These are phyloP conservation scores for Zizania latifolia DNA, from an alignment of 176 grass and related monocot species.

Conservation along the genomic window DNA sequence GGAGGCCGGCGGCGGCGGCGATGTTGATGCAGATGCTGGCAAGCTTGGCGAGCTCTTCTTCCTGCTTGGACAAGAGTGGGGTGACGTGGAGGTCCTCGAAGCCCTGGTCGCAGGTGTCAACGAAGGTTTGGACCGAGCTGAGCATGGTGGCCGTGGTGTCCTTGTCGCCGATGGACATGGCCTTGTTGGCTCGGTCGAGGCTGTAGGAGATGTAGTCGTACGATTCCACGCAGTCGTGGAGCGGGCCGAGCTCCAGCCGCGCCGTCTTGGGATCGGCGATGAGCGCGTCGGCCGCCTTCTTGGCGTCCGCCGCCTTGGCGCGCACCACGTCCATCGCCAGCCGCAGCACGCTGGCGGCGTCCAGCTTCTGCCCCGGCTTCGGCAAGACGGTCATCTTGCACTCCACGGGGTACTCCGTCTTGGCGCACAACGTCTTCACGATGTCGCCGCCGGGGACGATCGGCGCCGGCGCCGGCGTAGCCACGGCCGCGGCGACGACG, in stretches of 20 bases:
- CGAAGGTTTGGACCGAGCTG: constrained; percentile 32
- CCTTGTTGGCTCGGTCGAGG: constrained; percentile 34
- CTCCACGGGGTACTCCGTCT: too few species aligned
- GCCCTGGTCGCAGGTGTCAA: constrained; percentile 60
- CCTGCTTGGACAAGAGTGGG: constrained; percentile 26
- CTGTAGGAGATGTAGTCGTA: constrained; percentile 50
- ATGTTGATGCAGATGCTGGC: constrained; percentile 62
- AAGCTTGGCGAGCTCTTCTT: constrained; percentile 48
- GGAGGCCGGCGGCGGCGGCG: constrained; percentile 27
- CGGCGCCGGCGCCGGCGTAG: too few species aligned
- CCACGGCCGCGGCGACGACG: too few species aligned
- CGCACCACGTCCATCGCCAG: too few species aligned
- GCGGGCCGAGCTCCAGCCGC: background rate
- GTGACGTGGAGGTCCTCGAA: constrained; percentile 42
- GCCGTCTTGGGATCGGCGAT: background rate
- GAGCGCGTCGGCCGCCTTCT: background rate
- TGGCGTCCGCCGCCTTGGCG: background rate
- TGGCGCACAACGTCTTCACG: too few species aligned
- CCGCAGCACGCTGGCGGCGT: too few species aligned
- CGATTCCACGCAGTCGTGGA: constrained; percentile 38
- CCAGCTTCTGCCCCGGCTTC: too few species aligned
- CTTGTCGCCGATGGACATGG: constrained; percentile 30
- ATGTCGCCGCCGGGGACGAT: too few species aligned
- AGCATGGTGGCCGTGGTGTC: constrained; percentile 36
- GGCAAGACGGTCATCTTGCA: too few species aligned